Percentiles rank a stretch among this genome's conserved stretches.
phyloP scores from a whole-genome alignment of 257 asterid species.

The Striga asiatica region DNA sequence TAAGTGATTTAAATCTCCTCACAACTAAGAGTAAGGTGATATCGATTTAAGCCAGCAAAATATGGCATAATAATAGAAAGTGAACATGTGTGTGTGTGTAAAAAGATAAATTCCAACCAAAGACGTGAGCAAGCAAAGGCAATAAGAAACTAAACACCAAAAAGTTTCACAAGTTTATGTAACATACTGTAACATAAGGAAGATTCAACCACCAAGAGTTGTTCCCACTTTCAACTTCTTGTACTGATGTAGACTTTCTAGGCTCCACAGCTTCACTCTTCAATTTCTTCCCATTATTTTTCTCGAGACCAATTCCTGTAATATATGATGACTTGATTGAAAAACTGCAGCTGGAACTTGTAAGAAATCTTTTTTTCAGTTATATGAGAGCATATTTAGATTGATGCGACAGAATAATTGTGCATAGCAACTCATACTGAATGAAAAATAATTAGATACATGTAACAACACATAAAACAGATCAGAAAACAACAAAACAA shows the following conservation, averaged over 20 bases:
- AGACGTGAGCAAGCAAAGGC: no score
- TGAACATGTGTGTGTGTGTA: no score
- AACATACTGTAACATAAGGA: constrained; percentile 75
- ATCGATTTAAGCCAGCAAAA: not conserved
- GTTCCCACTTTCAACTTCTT: constrained; percentile 19
- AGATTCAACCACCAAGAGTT: constrained; percentile 76
- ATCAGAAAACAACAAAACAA: no score
- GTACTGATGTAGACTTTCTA: constrained; percentile 21
- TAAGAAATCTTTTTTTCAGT: constrained; percentile 1
- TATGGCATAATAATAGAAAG: not conserved
- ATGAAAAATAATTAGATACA: not conserved
- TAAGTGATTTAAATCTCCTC: not conserved
- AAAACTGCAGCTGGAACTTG: not conserved
- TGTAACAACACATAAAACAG: constrained; percentile 3
- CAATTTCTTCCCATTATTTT: constrained; percentile 17
- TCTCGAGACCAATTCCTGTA: constrained; percentile 8
- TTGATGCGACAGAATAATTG: no score
- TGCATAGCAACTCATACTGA: not conserved
- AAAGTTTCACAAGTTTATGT: not conserved
- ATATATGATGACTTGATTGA: constrained; percentile 5
- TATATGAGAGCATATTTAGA: not conserved
- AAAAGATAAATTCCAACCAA: no score
- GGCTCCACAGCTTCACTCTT: constrained; percentile 21
- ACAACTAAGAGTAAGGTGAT: not conserved
- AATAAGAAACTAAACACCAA: constrained; percentile 9